Evolutionary conservation across 2,329 filamentous ascomycete species (phyloP), one percentile per base, ranked within the genome.

Genomic region (Fusarium succisae): DNA sequence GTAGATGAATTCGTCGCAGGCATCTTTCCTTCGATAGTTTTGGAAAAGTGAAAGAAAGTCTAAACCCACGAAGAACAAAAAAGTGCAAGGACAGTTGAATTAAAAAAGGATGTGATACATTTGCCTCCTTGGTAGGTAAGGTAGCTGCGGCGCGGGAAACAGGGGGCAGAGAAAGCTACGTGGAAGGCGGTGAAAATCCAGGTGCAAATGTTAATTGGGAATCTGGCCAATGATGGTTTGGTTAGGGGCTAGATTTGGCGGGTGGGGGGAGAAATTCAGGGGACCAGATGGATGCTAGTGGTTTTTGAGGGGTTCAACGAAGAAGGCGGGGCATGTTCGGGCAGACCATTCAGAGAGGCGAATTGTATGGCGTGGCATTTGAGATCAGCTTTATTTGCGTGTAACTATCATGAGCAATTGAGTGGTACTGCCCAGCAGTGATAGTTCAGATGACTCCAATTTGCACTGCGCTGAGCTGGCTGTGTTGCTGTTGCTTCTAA

Each of bases 1-100:
- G 82, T 83, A 41, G 82, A 76, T 39, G 81, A 78, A 57, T 77
- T 75, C 55, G 80, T 79, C 69, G 80, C 66, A 50, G 72, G 57
- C 77, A 78, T 78, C 39, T 56, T 35, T 14, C 51, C 28, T n/a
- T 59, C 38, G n/a, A 41, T 17, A 9, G 5, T n/a, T 44, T 35
- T n/a, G 6, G 5, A 24, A 41, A 35, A 10, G 41, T 45, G 39
- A 44, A 56, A 59, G n/a, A 18, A 26, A 38, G 30, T 35, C 32
- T 47, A 20, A 48, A 32, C 10, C 24, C 24, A 3, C 41, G n/a
- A 48, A 45, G 47, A 53, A 35, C 20, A 18, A 62, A 54, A 50
- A 50, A 32, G 53, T 32, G 53, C 44, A 59, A 51, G 37, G 55
- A 41, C 37, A 38, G 24, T 61, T 54, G 45, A 50, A 65, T 45